Evolutionary conservation across 805 yeast species (phyloP).

Genomic region (Nakazawaea peltata): DNA sequence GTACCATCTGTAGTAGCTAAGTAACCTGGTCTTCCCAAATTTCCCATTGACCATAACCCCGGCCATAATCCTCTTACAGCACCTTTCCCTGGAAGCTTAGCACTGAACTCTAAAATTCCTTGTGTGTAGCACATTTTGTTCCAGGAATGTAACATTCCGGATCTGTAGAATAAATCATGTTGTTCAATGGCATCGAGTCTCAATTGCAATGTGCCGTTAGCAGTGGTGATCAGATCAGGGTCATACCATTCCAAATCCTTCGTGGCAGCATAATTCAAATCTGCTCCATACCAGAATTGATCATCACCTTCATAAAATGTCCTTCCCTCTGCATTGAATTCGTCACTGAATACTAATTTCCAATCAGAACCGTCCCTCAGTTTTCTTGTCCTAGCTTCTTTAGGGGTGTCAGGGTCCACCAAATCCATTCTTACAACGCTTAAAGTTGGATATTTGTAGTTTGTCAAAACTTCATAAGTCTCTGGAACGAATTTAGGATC

Average conservation of each 20-base stretch:
- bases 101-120: conserved; percentile 33
- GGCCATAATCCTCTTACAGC: conserved; percentile 40
- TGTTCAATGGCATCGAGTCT: conserved; percentile 33
- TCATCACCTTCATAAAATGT: conserved; percentile 40
- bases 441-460: conserved; percentile 41
- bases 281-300: conserved; percentile 37
- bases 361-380: conserved; percentile 28
- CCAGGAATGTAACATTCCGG: conserved; percentile 43
- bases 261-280: conserved; percentile 38
- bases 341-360: conserved; percentile 39
- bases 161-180: conserved; percentile 35
- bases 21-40: conserved; percentile 41
- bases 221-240: conserved; percentile 37
- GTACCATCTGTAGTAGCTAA: conserved; percentile 40
- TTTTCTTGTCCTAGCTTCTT: conserved; percentile 30
- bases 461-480: conserved; percentile 33
- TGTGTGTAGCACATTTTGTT: conserved; percentile 38
- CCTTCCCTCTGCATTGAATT: conserved; percentile 39
- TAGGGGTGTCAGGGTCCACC: conserved; percentile 59
- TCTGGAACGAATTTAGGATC: conserved; percentile 3
- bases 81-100: conserved; percentile 34
- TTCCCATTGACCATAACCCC: conserved; percentile 42
- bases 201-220: conserved; percentile 30
- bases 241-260: conserved; percentile 45
- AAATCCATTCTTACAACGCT: conserved; percentile 43